phyloP scores from a whole-genome alignment of 352 stramenopile genomes.

The Peronospora destructor region DNA sequence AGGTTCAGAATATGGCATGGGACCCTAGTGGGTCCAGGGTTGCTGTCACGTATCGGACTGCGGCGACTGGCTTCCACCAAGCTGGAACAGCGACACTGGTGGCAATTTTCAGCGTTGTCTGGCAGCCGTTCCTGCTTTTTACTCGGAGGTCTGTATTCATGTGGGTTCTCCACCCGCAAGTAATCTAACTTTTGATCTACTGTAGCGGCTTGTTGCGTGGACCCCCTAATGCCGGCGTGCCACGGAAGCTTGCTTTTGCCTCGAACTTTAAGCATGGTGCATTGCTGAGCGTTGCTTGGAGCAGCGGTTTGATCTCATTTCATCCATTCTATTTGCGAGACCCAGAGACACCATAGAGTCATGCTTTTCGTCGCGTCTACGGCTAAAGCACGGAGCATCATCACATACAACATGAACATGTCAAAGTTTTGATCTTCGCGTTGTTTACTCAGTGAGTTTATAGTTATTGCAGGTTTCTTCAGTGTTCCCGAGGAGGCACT shows the following conservation, averaged over 20 bases:
- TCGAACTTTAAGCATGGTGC: conserved; percentile 63
- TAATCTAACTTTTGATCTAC: conserved; percentile 1
- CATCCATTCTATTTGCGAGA: conserved; percentile 73
- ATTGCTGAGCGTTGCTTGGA: conserved; percentile 68
- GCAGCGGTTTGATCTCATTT: conserved; percentile 70
- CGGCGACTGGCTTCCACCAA: conserved; percentile 13
- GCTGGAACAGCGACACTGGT: conserved; percentile 46
- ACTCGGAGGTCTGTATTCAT: conserved; percentile 40
- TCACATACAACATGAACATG: too few relatives aligned
- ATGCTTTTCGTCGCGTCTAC: background rate
- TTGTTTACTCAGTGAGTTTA: too few relatives aligned
- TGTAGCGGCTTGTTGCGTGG: conserved; percentile 51
- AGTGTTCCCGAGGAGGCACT: too few relatives aligned
- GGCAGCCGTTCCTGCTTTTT: conserved; percentile 72
- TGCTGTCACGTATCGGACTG: conserved; percentile 48
- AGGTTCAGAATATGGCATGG: conserved; percentile 54
- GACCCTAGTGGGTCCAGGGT: conserved; percentile 63
- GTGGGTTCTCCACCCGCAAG: background rate
- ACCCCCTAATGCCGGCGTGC: conserved; percentile 49
- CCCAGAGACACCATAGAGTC: conserved; percentile 19
- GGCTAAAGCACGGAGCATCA: too few relatives aligned
- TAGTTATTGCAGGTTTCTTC: too few relatives aligned
- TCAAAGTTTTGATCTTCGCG: too few relatives aligned
- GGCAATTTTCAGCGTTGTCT: conserved; percentile 60
- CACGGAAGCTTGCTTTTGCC: conserved; percentile 51